These are phyloP conservation scores for Eucommia ulmoides DNA, from an alignment of 257 asterid genomes.

Conservation along the genomic window DNA sequence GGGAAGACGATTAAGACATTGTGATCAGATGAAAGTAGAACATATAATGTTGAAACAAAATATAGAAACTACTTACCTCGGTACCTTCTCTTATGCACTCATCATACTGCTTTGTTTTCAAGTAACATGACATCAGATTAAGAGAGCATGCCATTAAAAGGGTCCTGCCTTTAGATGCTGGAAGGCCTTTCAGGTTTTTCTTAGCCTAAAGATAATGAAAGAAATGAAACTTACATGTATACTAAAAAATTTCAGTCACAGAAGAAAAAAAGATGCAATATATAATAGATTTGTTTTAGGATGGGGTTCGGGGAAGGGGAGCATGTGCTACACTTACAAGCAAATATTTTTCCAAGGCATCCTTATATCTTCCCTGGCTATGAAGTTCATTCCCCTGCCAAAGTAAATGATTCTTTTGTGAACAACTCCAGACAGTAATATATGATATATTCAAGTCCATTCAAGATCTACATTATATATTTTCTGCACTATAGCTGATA, in stretches of 20 bases:
- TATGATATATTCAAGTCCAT: no score
- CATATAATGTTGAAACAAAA: no score
- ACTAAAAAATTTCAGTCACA: no score
- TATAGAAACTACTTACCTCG: slow-evolving; percentile 46
- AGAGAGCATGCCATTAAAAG: slow-evolving; percentile 74
- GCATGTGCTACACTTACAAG: slow-evolving; percentile 43
- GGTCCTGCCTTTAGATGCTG: slow-evolving; percentile 51
- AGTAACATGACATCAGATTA: slow-evolving; percentile 92
- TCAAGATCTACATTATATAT: no score
- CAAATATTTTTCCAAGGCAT: slow-evolving; percentile 70
- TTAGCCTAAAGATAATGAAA: slow-evolving; percentile 46
- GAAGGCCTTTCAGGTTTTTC: slow-evolving; percentile 61
- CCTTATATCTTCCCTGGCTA: slow-evolving; percentile 56
- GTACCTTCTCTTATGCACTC: slow-evolving; percentile 82
- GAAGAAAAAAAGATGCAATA: no score
- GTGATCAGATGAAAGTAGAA: no score
- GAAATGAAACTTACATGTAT: slow-evolving; percentile 5
- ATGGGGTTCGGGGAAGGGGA: slow-evolving; percentile 11
- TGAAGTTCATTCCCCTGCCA: slow-evolving; percentile 84
- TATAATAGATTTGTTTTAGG: no score
- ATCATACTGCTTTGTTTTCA: slow-evolving; percentile 64
- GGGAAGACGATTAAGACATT: no score
- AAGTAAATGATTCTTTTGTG: no score
- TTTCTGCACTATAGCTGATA: no score
- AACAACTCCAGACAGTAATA: no score